Evolutionary conservation across 176 grass and related monocot genomes (phyloP).

Genomic region (Bonia amplexicaulis): DNA sequence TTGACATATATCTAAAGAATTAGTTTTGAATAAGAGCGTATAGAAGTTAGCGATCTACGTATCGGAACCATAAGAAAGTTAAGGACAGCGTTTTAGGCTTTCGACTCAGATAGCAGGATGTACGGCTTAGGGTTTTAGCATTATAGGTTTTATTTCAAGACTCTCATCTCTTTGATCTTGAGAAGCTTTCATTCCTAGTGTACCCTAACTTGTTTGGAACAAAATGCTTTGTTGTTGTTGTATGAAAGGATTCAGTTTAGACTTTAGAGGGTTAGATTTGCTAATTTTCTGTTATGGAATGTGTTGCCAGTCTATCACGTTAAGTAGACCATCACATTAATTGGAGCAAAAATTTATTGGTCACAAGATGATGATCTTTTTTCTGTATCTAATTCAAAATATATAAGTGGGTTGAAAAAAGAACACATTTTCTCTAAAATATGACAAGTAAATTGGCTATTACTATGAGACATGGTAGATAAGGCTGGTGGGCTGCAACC

Average conservation of each 20-base stretch:
- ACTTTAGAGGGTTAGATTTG: neutral
- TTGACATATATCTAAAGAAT: too few species aligned
- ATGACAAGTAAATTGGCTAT: neutral
- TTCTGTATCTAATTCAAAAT: constrained; percentile 10
- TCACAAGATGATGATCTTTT: neutral
- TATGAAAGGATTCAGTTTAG: neutral
- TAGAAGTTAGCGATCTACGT: too few species aligned
- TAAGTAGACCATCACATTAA: neutral
- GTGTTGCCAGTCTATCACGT: neutral
- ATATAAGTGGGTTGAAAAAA: neutral
- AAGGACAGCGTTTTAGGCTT: too few species aligned
- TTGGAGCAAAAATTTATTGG: neutral
- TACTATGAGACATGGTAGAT: neutral
- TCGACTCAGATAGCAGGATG: too few species aligned
- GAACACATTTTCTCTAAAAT: neutral
- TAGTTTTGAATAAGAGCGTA: too few species aligned
- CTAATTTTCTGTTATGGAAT: neutral
- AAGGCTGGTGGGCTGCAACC: neutral
- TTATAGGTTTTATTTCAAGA: too few species aligned
- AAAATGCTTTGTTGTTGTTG: too few species aligned
- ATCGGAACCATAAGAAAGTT: too few species aligned
- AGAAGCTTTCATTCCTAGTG: too few species aligned
- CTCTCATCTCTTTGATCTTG: too few species aligned
- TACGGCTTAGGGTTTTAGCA: too few species aligned
- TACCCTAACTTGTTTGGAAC: too few species aligned